phyloP scores from a whole-genome alignment of 176 grass and related monocot genomes.

The Alopecurus myosuroides region DNA sequence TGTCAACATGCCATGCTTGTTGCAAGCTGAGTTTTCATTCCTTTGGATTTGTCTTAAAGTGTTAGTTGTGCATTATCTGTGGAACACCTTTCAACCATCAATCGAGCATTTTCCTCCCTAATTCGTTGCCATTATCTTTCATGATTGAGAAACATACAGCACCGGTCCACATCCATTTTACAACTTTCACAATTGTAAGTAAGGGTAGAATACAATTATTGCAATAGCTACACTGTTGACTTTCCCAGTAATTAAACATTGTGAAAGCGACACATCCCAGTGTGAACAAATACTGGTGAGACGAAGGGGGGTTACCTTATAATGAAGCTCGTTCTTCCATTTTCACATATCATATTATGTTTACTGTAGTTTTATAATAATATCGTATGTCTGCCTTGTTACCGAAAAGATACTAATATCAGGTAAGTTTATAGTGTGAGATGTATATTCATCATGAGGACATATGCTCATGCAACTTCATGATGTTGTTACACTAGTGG shows the following conservation, averaged over 20 bases:
- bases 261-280: background rate
- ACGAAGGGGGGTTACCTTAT: background rate
- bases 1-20: background rate
- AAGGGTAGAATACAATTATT: background rate
- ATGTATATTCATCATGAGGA: background rate
- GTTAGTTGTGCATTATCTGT: background rate
- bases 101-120: background rate
- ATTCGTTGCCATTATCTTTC: background rate
- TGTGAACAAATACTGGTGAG: background rate
- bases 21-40: background rate
- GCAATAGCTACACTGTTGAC: background rate
- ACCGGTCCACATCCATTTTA: background rate
- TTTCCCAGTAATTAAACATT: background rate
- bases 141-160: background rate
- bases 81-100: conserved; percentile 12
- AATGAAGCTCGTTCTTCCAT: background rate
- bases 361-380: too few relatives aligned
- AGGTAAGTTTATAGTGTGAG: background rate
- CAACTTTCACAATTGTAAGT: background rate
- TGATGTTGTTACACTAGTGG: background rate
- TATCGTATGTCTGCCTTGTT: background rate
- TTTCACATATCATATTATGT: background rate
- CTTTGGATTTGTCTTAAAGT: background rate
- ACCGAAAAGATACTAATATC: background rate
- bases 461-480: background rate